Percentiles rank a stretch among this genome's conserved stretches.
phyloP scores from a whole-genome alignment of 2,329 filamentous ascomycete genomes.

The Polychaeton citri region DNA sequence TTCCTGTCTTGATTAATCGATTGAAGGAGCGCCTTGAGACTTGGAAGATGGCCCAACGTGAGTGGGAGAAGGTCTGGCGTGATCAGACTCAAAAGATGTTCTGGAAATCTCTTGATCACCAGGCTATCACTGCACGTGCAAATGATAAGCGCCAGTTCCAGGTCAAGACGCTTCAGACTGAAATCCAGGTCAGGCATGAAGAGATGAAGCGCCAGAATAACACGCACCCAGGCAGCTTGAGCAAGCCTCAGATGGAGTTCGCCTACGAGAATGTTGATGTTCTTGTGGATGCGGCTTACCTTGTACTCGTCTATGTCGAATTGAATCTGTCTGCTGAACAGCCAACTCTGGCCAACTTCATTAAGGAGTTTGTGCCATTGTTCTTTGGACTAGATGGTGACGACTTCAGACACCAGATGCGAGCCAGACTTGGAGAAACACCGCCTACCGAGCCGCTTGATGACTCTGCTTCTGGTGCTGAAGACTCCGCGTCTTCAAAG shows the following conservation, averaged over 20 bases:
- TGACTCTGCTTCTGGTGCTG: slow-evolving; percentile 47
- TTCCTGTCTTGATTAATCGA: slow-evolving; percentile 75
- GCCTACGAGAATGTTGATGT: slow-evolving; percentile 48
- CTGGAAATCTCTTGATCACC: slow-evolving; percentile 91
- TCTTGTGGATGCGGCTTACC: slow-evolving; percentile 35
- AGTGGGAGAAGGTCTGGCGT: slow-evolving; percentile 99
- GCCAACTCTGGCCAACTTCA: slow-evolving; percentile 31
- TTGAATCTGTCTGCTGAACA: slow-evolving; percentile 29
- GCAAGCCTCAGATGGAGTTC: slow-evolving; percentile 54
- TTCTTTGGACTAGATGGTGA: slow-evolving; percentile 36
- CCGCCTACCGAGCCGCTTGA: slow-evolving; percentile 63
- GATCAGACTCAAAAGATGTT: slow-evolving; percentile 90
- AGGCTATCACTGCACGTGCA: slow-evolving; percentile 79
- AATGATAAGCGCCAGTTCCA: slow-evolving; percentile 82
- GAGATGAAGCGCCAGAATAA: slow-evolving; percentile 59
- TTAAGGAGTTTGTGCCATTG: slow-evolving; percentile 36
- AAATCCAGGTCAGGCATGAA: slow-evolving; percentile 85
- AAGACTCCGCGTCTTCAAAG: slow-evolving; percentile 57
- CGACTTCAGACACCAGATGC: slow-evolving; percentile 57
- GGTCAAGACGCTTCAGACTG: slow-evolving; percentile 75
- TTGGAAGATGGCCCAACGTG: slow-evolving; percentile 91
- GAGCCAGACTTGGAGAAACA: slow-evolving; percentile 24
- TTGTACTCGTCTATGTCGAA: slow-evolving; percentile 32
- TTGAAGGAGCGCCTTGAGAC: slow-evolving; percentile 95
- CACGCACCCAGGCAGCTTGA: slow-evolving; percentile 14